A percentile compares a stretch with the other conserved stretches of the same genome.
Evolutionary conservation across 1,139 yeast genomes (phyloP).

Genomic region (Kodamaea anthophila): DNA sequence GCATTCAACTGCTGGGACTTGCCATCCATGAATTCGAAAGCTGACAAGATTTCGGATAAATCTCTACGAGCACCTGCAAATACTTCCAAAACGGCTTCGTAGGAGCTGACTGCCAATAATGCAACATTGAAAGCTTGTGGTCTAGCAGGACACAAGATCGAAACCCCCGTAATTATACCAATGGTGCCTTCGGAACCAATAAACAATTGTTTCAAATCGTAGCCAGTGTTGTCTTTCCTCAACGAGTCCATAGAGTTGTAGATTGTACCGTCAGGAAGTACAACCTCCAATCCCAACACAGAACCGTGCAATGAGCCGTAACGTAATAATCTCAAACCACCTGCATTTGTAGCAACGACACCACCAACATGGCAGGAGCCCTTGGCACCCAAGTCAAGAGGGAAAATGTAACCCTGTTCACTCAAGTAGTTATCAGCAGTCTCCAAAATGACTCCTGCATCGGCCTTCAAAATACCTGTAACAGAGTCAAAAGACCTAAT

Average conservation of each 20-base stretch:
- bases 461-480: conserved; percentile 81
- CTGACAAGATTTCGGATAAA: conserved; percentile 80
- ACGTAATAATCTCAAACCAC: conserved; percentile 82
- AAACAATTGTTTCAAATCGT: conserved; percentile 83
- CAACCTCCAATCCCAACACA: conserved; percentile 88
- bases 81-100: conserved; percentile 75
- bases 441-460: conserved; percentile 88
- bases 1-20: conserved; percentile 64
- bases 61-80: conserved; percentile 76
- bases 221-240: conserved; percentile 92
- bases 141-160: conserved; percentile 87
- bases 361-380: conserved; percentile 98
- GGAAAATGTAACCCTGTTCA: conserved; percentile 84
- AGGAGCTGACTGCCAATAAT: conserved; percentile 74
- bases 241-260: conserved; percentile 75
- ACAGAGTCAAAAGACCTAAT: conserved; percentile 76
- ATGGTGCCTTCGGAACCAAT: conserved; percentile 93
- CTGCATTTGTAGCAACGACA: conserved; percentile 93
- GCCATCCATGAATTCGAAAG: conserved; percentile 92
- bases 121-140: conserved; percentile 87
- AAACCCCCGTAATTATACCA: conserved; percentile 86
- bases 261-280: conserved; percentile 82
- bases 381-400: conserved; percentile 92
- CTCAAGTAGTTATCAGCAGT: conserved; percentile 75
- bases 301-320: conserved; percentile 93